Evolutionary conservation across 164 flowering plant genomes (phyloP), one percentile per base, ranked within the genome.

Genomic region (Litsea cubeba): DNA sequence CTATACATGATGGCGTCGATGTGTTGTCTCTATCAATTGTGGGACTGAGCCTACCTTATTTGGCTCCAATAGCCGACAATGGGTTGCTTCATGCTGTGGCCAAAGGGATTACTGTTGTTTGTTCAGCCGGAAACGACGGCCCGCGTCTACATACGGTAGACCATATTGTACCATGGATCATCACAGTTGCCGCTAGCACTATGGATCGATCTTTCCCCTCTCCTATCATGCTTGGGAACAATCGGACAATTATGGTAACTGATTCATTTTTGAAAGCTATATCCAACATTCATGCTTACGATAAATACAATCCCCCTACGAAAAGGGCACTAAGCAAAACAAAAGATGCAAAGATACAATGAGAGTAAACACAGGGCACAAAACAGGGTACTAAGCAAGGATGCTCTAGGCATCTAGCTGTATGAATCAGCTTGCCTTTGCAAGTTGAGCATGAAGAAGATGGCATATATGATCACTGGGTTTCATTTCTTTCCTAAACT

Each of bases 1-100:
- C 92, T 0, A 72, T 90, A 12, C 82, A 79, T 1, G 91, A 91
- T 69, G 97, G 91, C 1, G 94, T 90, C 12, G 91, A 91, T 68
- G 83, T 91, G 1, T 78, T 89, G 1, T 91, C 92, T 0, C 76
- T 89, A 12, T 88, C 92, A 0, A 26, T 88, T 80, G 90, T 90
- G 1, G 80, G 78, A n/a, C 72, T 72, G 6, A 24, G 58, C 0
- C 58, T 30, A 10, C 85, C 83, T 0, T 24, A 86, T 28, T 82
- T 82, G 26, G 26, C 1, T 1, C 1, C 26, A 25, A 25, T 25
- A 25, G 1, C 1, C 26, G 26, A 25, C 75, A 87, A 2, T 84
- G 88, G 18, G 81, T 90, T 3, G 90, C 83, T 3, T 79, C 88
- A 0, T 85, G 91, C 89, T 0, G 85, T 87, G 82, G 86, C 83